phyloP scores from a whole-genome alignment of 805 yeast genomes.

The Metschnikowia vanudenii region DNA sequence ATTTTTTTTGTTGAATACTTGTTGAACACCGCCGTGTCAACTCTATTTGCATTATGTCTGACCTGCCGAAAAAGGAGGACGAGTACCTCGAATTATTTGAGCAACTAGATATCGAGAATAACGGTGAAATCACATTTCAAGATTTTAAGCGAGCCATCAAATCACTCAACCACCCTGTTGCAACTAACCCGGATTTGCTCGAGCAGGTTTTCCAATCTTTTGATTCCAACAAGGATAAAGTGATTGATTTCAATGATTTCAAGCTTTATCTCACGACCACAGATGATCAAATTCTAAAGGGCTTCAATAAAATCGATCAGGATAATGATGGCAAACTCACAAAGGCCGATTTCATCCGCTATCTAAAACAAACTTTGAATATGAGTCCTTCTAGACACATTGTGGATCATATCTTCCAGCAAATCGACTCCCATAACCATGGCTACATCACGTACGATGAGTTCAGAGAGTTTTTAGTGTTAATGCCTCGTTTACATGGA shows the following conservation, averaged over 20 bases:
- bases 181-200: constrained; percentile 58
- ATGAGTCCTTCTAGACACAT: constrained; percentile 51
- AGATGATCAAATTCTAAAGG: constrained; percentile 66
- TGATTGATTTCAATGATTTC: constrained; percentile 65
- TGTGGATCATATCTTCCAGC: constrained; percentile 54
- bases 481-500: constrained; percentile 79
- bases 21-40: not conserved
- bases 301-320: constrained; percentile 65
- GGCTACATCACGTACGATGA: constrained; percentile 81
- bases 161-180: constrained; percentile 60
- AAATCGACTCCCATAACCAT: constrained; percentile 52
- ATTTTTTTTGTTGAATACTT: too few relatives aligned
- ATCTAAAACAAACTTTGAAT: constrained; percentile 54
- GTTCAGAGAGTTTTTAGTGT: constrained; percentile 76
- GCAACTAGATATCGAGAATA: constrained; percentile 35
- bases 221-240: constrained; percentile 55
- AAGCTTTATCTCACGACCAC: constrained; percentile 61
- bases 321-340: constrained; percentile 73
- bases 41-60: constrained; percentile 1
- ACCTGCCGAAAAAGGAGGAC: constrained; percentile 9
- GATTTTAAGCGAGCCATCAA: constrained; percentile 49
- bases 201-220: constrained; percentile 55
- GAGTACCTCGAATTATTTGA: constrained; percentile 37
- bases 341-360: constrained; percentile 62
- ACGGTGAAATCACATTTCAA: constrained; percentile 49